These are phyloP conservation scores for Zymoseptoria tritici DNA, from an alignment of 2,329 filamentous ascomycete species.

Conservation along the genomic window DNA sequence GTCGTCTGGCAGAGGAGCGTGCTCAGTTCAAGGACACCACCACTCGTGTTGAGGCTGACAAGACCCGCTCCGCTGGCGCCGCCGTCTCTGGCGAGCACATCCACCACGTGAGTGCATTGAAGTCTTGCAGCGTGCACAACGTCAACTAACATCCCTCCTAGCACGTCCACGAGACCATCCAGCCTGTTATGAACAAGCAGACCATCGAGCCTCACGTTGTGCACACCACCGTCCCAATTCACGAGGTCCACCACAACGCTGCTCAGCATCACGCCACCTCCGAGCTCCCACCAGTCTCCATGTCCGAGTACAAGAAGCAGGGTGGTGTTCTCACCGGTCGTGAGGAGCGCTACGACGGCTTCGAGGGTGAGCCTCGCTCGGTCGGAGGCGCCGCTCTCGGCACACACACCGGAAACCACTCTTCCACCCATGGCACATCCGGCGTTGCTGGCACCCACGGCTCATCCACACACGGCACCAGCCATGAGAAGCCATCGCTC, in stretches of 20 bases:
- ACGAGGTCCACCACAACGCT: slow-evolving; percentile 63
- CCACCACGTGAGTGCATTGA: slow-evolving; percentile 40
- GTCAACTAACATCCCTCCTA: neutral
- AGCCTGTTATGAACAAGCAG: slow-evolving; percentile 63
- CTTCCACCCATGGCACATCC: slow-evolving; percentile 1
- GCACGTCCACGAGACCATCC: slow-evolving; percentile 60
- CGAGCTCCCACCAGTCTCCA: slow-evolving; percentile 55
- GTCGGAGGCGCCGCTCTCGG: slow-evolving; percentile 8
- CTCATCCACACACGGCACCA: slow-evolving; percentile 5
- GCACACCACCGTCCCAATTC: slow-evolving; percentile 65
- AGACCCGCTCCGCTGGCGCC: slow-evolving; percentile 43
- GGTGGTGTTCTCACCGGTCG: slow-evolving; percentile 50
- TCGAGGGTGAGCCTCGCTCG: slow-evolving; percentile 52
- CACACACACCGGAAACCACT: slow-evolving; percentile 1
- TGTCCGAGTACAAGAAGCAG: slow-evolving; percentile 55
- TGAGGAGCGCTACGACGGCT: slow-evolving; percentile 51
- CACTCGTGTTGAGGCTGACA: slow-evolving; percentile 40
- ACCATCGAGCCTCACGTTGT: slow-evolving; percentile 58
- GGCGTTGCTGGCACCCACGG: slow-evolving; percentile 1
- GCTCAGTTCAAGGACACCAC: slow-evolving; percentile 48
- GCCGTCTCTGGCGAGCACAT: slow-evolving; percentile 54
- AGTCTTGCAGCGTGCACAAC: no score
- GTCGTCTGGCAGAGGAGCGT: slow-evolving; percentile 46
- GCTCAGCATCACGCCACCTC: slow-evolving; percentile 60
- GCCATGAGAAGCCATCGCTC: slow-evolving; percentile 39